Base-by-base conservation (phyloP, 2,329 filamentous ascomycete genomes). In the Fusarium albidum region DNA sequence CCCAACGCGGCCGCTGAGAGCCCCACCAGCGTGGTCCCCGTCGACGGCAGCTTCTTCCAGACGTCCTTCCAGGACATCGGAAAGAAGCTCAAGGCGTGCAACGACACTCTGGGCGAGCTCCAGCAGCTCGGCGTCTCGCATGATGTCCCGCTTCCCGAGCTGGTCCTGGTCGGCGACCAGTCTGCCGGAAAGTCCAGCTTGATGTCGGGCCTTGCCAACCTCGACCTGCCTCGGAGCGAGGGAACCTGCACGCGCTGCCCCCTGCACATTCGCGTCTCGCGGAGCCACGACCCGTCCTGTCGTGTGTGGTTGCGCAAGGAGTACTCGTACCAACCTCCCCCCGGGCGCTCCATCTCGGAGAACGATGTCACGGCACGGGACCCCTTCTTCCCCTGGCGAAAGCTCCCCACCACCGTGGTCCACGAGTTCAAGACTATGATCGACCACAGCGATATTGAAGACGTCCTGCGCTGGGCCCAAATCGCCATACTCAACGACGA, bases 91-190 rank as follows among this genome's bases (percentile, higher is more conserved):
- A 89, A 88, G 44, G 79, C 82, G 0, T 84, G 87, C 41, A 87
- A 91, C 3, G 79, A 89, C 39, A 83, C 84, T 0, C 81, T 92
- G 0, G 84, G 83, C 4, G 83, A 88, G 40, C 81, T 96, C 0
- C 85, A 91, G 43, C 81, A 86, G 6, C 80, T 94, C 0, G 90
- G 89, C 0, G 86, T 96, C 1, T 86, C 89, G 42, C 84, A 89
- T 14, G 82, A 86, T 5, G 83, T 91, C 0, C 83, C 84, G 0
- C 76, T 96, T 0, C 91, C 92, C 0, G 91, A 92, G 62, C 85
- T 96, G 9, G 89, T 94, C 6, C 83, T 96, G 0, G 85, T 96
- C 0, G 92, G 92, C 0, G 92, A 96, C 41, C 92, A 96, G 66
- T 90, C 85, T 1, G 89, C 91, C 0, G 93, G 92, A 0, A 96